Conservation (phyloP, 768 basidiomycete genomes). For the Mycena belliarum region DNA sequence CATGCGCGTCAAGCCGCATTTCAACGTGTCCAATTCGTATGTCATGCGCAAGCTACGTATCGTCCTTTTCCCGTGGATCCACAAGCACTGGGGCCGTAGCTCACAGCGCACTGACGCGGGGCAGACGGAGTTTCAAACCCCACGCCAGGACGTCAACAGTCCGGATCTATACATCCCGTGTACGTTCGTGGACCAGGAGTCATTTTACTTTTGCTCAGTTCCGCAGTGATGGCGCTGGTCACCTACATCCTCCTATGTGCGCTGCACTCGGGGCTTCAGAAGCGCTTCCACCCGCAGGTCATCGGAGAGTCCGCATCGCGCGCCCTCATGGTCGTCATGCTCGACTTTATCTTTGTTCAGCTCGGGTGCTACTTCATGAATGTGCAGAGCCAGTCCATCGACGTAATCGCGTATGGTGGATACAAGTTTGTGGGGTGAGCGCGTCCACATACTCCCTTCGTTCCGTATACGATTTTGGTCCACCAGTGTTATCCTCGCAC, state of each 20-base stretch:
- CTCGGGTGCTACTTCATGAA: constrained; percentile 93
- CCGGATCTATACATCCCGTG: constrained; percentile 97
- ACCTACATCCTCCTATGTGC: constrained; percentile 93
- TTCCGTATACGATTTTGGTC: background rate
- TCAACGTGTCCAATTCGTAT: constrained; percentile 96
- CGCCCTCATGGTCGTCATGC: constrained; percentile 78
- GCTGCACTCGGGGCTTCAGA: constrained; percentile 78
- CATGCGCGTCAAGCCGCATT: constrained; percentile 81
- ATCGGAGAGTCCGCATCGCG: constrained; percentile 86
- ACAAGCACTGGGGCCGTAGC: constrained; percentile 83
- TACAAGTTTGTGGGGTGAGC: constrained; percentile 95
- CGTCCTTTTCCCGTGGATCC: constrained; percentile 94
- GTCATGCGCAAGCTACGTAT: constrained; percentile 87
- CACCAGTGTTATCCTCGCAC: constrained; percentile 83
- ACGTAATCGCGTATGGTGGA: constrained; percentile 89
- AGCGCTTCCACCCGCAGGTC: constrained; percentile 83
- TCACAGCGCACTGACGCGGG: constrained; percentile 62
- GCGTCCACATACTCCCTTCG: background rate
- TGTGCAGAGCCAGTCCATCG: constrained; percentile 74
- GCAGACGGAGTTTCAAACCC: constrained; percentile 80
- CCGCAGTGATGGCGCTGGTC: constrained; percentile 88
- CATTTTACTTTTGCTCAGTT: background rate
- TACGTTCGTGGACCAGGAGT: constrained; percentile 34
- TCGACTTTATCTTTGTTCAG: constrained; percentile 89
- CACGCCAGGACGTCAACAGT: constrained; percentile 91